These are phyloP conservation scores for Cystofilobasidium capitatum DNA, from an alignment of 768 basidiomycete species.

Conservation along the genomic window DNA sequence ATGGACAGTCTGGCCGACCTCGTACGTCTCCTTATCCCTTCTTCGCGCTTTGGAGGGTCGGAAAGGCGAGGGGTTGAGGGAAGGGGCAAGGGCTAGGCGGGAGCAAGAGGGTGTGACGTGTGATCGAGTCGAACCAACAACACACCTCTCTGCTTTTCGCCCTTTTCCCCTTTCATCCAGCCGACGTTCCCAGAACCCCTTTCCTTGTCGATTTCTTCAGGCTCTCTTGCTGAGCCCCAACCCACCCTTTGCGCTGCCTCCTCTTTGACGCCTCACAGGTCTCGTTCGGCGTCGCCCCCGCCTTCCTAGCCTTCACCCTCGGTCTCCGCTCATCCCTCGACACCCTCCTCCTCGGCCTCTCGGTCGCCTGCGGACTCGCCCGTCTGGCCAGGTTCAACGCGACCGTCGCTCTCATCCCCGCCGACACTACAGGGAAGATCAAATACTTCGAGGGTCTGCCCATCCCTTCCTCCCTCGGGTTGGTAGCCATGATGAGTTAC, in stretches of 20 bases:
- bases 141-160: too few relatives aligned
- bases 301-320: constrained; percentile 80
- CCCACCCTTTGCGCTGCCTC: neutral
- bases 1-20: constrained; percentile 93
- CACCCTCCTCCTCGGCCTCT: constrained; percentile 71
- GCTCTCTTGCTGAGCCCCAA: neutral
- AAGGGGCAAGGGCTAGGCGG: neutral
- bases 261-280: constrained; percentile 48
- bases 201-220: neutral
- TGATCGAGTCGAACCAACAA: neutral
- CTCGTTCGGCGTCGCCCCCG: constrained; percentile 94
- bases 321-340: constrained; percentile 88
- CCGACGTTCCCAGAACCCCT: neutral
- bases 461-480: constrained; percentile 75
- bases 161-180: too few relatives aligned
- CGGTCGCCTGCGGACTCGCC: constrained; percentile 92
- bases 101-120: too few relatives aligned
- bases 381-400: constrained; percentile 97
- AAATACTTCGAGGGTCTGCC: constrained; percentile 97
- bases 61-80: neutral
- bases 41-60: neutral
- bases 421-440: constrained; percentile 73
- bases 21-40: constrained; percentile 45
- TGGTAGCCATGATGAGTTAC: constrained; percentile 68
- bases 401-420: constrained; percentile 87